These are phyloP conservation scores for Peronosclerospora sorghi DNA, from an alignment of 352 stramenopile genomes.

Conservation along the genomic window DNA sequence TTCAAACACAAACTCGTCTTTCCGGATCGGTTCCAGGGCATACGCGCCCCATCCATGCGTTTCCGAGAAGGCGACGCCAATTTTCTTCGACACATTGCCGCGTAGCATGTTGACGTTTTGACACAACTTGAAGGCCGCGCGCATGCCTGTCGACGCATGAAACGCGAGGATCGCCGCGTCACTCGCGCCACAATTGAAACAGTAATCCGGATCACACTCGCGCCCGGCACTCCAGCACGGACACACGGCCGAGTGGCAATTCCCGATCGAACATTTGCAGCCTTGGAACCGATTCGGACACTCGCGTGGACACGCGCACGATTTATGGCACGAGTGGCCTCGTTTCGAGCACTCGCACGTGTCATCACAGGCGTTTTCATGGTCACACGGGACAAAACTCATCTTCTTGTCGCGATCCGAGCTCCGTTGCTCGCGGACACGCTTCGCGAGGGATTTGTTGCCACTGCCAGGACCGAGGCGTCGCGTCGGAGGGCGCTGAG, in stretches of 20 bases:
- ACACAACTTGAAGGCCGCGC: conserved; percentile 34
- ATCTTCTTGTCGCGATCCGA: conserved; percentile 38
- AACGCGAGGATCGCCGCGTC: conserved; percentile 46
- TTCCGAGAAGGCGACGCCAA: conserved; percentile 52
- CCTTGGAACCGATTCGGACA: conserved; percentile 58
- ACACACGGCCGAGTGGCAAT: conserved; percentile 45
- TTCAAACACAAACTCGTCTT: conserved; percentile 64
- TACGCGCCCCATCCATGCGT: conserved; percentile 68
- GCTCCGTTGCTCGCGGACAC: conserved; percentile 26
- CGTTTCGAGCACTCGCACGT: conserved; percentile 42
- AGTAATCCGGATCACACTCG: conserved; percentile 70
- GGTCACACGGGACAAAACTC: conserved; percentile 52
- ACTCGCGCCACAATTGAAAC: conserved; percentile 55
- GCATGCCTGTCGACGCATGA: too few species aligned
- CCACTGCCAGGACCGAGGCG: conserved; percentile 1
- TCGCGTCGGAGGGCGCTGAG: too few species aligned
- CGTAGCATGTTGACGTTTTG: conserved; percentile 54
- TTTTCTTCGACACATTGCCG: conserved; percentile 38
- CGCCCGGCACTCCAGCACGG: conserved; percentile 36
- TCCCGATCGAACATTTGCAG: conserved; percentile 44
- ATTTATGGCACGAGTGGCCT: conserved; percentile 43
- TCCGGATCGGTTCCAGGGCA: conserved; percentile 46
- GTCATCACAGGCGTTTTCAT: conserved; percentile 40
- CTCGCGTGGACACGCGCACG: conserved; percentile 47
- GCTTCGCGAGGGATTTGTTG: conserved; percentile 20